Conservation (phyloP, 192 early-diverging fungal species). For the Gigaspora rosea region DNA sequence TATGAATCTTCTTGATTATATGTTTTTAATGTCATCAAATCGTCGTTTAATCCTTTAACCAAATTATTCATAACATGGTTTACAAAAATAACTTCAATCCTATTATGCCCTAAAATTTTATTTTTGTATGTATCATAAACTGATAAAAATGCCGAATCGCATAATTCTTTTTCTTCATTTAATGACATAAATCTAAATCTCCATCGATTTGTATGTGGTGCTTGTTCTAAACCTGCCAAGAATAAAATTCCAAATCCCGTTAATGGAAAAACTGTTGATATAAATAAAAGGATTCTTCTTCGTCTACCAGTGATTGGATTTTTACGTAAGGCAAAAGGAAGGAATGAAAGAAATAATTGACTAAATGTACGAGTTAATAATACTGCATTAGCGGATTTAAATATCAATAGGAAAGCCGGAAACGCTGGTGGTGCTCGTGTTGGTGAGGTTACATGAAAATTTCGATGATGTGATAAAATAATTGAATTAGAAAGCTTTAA, state of each 20-base stretch:
- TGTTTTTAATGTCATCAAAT: constrained; percentile 10
- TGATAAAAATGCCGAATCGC: constrained; percentile 37
- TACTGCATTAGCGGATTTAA: background rate
- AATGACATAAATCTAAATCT: constrained; percentile 51
- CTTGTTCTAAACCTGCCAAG: constrained; percentile 44
- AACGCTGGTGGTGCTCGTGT: background rate
- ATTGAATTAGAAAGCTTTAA: no score
- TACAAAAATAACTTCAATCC: constrained; percentile 3
- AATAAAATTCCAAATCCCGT: constrained; percentile 41
- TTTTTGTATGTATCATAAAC: constrained; percentile 19
- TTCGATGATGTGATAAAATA: background rate
- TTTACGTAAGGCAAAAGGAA: constrained; percentile 9
- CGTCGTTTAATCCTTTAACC: constrained; percentile 6
- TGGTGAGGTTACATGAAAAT: constrained; percentile 10
- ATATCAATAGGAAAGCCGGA: background rate
- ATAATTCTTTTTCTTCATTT: constrained; percentile 50
- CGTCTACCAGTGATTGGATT: background rate
- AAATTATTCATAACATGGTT: constrained; percentile 1
- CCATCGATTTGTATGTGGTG: constrained; percentile 57
- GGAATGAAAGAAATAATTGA: constrained; percentile 20
- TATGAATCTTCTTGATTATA: constrained; percentile 6
- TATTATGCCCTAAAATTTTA: background rate
- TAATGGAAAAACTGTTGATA: constrained; percentile 35
- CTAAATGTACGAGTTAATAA: background rate
- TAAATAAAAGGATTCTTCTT: background rate